Percentiles rank a stretch among this genome's conserved stretches.
Evolutionary conservation across 225 moss, liverwort and hornwort species (phyloP).

Genomic region (Polytrichum commune): DNA sequence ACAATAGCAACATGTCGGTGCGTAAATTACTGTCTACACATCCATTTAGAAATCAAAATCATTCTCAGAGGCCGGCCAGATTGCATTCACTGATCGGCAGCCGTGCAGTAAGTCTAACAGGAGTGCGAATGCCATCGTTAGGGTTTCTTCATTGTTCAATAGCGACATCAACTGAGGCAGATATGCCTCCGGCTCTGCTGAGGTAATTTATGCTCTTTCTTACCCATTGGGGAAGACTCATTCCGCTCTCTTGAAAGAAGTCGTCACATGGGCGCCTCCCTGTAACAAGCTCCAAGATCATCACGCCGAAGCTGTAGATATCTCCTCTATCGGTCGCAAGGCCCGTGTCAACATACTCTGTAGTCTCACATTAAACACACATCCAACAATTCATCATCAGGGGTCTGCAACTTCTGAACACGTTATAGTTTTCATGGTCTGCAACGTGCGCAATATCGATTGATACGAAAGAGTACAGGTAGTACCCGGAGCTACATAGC

Average conservation of each 20-base stretch:
- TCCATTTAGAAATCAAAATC: too few species aligned
- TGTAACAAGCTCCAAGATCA: slow-evolving; percentile 84
- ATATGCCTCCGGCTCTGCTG: too few species aligned
- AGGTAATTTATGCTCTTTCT: slow-evolving; percentile 5
- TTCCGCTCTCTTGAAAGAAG: slow-evolving; percentile 61
- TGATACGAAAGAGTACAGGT: not conserved
- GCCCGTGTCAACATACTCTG: slow-evolving; percentile 94
- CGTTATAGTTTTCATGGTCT: too few species aligned
- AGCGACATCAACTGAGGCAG: too few species aligned
- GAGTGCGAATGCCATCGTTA: too few species aligned
- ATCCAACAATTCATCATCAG: slow-evolving; percentile 2
- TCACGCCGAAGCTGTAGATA: slow-evolving; percentile 87
- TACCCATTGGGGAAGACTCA: slow-evolving; percentile 89
- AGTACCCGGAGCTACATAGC: slow-evolving; percentile 85
- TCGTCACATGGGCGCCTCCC: slow-evolving; percentile 80
- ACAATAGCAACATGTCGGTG: slow-evolving; percentile 7
- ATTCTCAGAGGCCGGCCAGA: too few species aligned
- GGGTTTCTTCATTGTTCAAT: too few species aligned
- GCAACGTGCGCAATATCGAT: too few species aligned
- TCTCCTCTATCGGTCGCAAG: slow-evolving; percentile 91
- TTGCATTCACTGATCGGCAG: too few species aligned
- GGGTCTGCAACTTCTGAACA: slow-evolving; percentile 4
- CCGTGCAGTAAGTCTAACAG: too few species aligned
- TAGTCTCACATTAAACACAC: slow-evolving; percentile 2
- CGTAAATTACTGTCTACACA: too few species aligned